phyloP scores from a whole-genome alignment of 495 filamentous ascomycete genomes.

The Rhypophila decipiens region DNA sequence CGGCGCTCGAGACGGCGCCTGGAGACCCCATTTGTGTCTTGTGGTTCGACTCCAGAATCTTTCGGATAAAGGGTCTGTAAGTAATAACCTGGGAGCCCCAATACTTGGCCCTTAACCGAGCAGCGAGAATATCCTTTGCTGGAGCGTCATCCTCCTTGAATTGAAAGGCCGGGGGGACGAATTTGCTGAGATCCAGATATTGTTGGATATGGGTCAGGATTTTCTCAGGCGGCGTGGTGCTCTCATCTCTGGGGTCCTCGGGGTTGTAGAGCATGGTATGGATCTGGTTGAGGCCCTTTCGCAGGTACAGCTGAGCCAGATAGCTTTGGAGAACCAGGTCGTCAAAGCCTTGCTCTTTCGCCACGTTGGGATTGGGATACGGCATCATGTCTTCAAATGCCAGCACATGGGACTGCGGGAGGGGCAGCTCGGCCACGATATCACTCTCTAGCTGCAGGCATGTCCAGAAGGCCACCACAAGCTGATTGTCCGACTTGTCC shows the following conservation, averaged over 20 bases:
- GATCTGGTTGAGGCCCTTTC: conserved; percentile 77
- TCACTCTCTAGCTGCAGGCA: conserved; percentile 94
- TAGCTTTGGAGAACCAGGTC: conserved; percentile 69
- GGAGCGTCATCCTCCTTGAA: conserved; percentile 68
- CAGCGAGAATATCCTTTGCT: conserved; percentile 68
- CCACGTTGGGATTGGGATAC: conserved; percentile 49
- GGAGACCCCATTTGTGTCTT: conserved; percentile 19
- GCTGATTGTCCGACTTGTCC: conserved; percentile 45
- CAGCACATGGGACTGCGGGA: conserved; percentile 73
- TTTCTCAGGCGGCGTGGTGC: conserved; percentile 4
- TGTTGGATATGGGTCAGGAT: conserved; percentile 47
- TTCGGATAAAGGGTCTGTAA: conserved; percentile 72
- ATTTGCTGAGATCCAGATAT: conserved; percentile 38
- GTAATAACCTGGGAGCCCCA: conserved; percentile 90
- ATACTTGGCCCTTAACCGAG: conserved; percentile 86
- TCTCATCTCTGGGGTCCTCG: conserved; percentile 20
- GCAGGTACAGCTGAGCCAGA: conserved; percentile 74
- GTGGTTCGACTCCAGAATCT: conserved; percentile 47
- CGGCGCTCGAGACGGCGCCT: background rate
- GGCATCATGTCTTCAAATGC: conserved; percentile 62
- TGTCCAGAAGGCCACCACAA: conserved; percentile 85
- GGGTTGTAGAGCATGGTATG: conserved; percentile 76
- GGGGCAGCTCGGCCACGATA: conserved; percentile 81
- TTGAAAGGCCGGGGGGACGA: conserved; percentile 36
- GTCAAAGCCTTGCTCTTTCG: conserved; percentile 35